Evolutionary conservation across 2,329 filamentous ascomycete genomes (phyloP).

Genomic region (Aspergillus eucalypticola): DNA sequence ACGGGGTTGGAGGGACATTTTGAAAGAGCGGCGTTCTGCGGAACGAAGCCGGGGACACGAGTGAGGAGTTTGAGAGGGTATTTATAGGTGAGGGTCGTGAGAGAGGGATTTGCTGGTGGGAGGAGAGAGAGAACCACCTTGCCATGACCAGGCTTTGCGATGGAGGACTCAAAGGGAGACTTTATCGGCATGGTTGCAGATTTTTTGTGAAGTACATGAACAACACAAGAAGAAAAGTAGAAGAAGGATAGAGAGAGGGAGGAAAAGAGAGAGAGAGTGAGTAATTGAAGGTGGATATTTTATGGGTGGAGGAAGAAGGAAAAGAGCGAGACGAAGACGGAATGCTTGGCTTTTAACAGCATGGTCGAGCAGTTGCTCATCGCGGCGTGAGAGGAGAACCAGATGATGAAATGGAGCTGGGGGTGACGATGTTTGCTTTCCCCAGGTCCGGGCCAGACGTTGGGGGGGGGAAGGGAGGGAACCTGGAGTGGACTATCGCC

Average conservation of each 20-base stretch:
- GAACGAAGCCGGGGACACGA: slow-evolving; percentile 65
- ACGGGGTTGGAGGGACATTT: slow-evolving; percentile 55
- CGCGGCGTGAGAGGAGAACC: background rate
- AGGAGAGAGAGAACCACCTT: slow-evolving; percentile 71
- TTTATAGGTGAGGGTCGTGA: slow-evolving; percentile 78
- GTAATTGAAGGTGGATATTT: background rate
- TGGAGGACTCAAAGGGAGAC: slow-evolving; percentile 76
- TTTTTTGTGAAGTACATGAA: background rate
- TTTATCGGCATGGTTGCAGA: slow-evolving; percentile 33
- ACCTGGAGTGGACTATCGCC: background rate
- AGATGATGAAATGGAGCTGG: slow-evolving; percentile 1
- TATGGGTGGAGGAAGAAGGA: background rate
- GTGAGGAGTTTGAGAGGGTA: slow-evolving; percentile 95
- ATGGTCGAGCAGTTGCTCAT: slow-evolving; percentile 7
- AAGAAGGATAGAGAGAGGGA: background rate
- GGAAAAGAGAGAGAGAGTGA: slow-evolving; percentile 2
- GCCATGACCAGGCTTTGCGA: slow-evolving; percentile 75
- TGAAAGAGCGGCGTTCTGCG: slow-evolving; percentile 45
- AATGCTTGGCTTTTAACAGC: slow-evolving; percentile 11
- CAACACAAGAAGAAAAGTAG: background rate
- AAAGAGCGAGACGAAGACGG: background rate
- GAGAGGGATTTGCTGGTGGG: slow-evolving; percentile 68
- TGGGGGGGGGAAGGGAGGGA: background rate
- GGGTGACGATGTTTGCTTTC: slow-evolving; percentile 15
- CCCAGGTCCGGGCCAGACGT: background rate